phyloP scores from a whole-genome alignment of 192 early-diverging fungal species.

The Coemansia sp. region DNA sequence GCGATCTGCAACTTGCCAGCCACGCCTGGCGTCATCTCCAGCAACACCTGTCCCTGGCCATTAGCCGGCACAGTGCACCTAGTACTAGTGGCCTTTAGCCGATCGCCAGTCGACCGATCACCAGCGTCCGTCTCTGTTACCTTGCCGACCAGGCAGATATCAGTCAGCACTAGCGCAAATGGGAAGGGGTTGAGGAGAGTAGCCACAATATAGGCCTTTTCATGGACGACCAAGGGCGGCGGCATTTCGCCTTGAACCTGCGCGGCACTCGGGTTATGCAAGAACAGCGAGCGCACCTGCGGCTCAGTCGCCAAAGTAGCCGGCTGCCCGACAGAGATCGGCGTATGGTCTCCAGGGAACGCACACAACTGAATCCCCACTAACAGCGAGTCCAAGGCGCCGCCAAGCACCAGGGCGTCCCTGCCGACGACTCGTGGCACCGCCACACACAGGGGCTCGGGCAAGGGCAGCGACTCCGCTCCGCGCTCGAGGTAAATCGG shows the following conservation, averaged over 20 bases:
- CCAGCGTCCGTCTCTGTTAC: background rate
- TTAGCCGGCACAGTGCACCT: conserved; percentile 28
- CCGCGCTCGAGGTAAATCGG: background rate
- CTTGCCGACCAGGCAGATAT: conserved; percentile 15
- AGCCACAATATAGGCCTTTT: conserved; percentile 36
- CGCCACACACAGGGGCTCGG: background rate
- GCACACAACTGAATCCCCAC: conserved; percentile 41
- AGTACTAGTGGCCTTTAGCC: background rate
- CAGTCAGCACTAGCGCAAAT: conserved; percentile 39
- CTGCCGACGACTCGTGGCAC: conserved; percentile 25
- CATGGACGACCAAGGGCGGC: conserved; percentile 27
- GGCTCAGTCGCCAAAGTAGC: background rate
- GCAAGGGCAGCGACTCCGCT: background rate
- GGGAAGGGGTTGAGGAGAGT: conserved; percentile 53
- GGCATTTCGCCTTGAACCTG: conserved; percentile 27
- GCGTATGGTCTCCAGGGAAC: conserved; percentile 16
- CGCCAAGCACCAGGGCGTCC: conserved; percentile 31
- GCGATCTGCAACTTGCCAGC: conserved; percentile 27
- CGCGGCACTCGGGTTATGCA: conserved; percentile 48
- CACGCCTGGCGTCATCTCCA: conserved; percentile 20
- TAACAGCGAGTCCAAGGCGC: conserved; percentile 29
- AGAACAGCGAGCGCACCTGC: conserved; percentile 27
- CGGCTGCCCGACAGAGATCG: conserved; percentile 3
- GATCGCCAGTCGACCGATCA: background rate
- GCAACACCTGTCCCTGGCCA: conserved; percentile 26